Base-by-base conservation (phyloP, 2,329 filamentous ascomycete species). In the Stagonosporopsis rhizophila region DNA sequence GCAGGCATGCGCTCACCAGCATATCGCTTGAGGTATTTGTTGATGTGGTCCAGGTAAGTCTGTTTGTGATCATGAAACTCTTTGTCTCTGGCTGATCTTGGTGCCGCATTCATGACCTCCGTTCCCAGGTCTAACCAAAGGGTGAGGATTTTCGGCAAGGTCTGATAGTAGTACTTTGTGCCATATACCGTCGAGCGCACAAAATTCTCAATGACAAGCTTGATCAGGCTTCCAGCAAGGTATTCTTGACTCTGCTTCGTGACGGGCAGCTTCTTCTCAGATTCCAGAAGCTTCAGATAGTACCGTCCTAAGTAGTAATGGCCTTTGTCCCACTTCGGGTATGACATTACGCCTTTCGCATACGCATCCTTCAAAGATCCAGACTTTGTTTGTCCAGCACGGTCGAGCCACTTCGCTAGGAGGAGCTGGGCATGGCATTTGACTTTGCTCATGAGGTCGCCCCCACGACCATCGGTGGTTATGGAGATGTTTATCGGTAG, bases 221-320 rank as follows among this genome's bases (percentile, higher is more conserved):
- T 92, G 2, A 92, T 88, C 19, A 89, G 86, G 72, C 97, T 93
- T 35, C 95, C 96, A 11, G 86, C 90, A 52, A 95, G 78, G 67
- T 69, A 79, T 12, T 74, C 60, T 23, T 75, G 65, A 27, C 73
- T 76, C 54, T 96, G 92, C 61, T 93, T 92, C 25, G 89, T 85
- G 17, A 85, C 81, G 34, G 89, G 87, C 48, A 96, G 85, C 2
- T 84, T 81, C 75, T 92, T 93, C 74, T 98, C 92, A 0, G 92
- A 91, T 68, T 98, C 94, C 3, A 97, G 81, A 4, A 98, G 85
- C 75, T 97, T 99, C 74, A 96, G 96, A 82, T 99, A 99, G 76
- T 98, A 92, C 42, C 94, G 92, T 5, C 95, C 95, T 9, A 99
- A 84, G 74, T 97, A 96, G 74, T 98, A 99, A 72, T 98, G 94